These are phyloP conservation scores for Comarum palustre DNA, from an alignment of 306 rosid genomes.

Conservation along the genomic window DNA sequence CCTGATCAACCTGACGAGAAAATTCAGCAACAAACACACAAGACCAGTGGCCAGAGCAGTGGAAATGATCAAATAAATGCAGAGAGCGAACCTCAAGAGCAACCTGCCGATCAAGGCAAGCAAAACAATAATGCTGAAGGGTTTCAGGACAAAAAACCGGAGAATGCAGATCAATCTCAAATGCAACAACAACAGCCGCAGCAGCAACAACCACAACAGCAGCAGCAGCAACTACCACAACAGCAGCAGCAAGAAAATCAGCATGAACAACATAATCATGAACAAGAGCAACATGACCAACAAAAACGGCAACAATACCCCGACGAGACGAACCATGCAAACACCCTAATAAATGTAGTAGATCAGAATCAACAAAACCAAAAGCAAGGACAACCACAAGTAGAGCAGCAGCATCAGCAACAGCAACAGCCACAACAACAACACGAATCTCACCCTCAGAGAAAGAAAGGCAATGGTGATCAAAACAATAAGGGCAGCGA, in stretches of 20 bases:
- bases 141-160: slow-evolving; percentile 2
- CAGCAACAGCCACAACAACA: neutral
- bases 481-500: slow-evolving; percentile 23
- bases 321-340: neutral
- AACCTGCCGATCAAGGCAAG: neutral
- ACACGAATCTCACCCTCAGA: slow-evolving; percentile 1
- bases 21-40: neutral
- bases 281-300: slow-evolving; percentile 3
- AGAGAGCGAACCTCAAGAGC: neutral
- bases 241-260: neutral
- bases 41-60: neutral
- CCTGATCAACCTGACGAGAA: neutral
- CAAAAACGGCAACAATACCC: neutral
- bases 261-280: neutral
- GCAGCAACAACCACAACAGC: neutral
- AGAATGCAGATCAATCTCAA: slow-evolving; percentile 11
- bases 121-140: neutral
- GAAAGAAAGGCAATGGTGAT: slow-evolving; percentile 8
- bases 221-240: neutral
- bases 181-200: neutral
- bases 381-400: neutral
- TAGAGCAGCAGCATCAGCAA: neutral
- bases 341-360: neutral
- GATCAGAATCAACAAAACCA: slow-evolving; percentile 1
- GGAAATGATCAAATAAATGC: neutral